These are phyloP conservation scores for Hura crepitans DNA, from an alignment of 441 rosid genomes.

Conservation along the genomic window DNA sequence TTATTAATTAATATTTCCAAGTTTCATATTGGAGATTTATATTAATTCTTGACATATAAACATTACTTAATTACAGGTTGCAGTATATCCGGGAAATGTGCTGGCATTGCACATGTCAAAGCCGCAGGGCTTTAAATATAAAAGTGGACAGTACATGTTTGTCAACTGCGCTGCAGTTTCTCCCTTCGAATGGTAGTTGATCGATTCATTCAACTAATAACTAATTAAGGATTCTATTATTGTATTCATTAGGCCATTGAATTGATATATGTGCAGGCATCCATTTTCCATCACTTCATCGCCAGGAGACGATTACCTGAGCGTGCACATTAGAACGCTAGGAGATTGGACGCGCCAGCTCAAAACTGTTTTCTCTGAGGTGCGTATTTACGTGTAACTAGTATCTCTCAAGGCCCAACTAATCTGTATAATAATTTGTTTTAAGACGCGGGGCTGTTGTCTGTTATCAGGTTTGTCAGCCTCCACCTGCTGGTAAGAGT, in stretches of 20 bases:
- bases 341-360: constrained; percentile 93
- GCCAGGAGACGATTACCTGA: constrained; percentile 77
- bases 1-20: not conserved
- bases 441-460: not conserved
- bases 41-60: not conserved
- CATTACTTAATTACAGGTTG: constrained; percentile 39
- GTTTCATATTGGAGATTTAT: no score
- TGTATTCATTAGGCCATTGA: not conserved
- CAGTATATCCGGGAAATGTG: constrained; percentile 85
- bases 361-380: constrained; percentile 68
- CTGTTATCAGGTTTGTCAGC: constrained; percentile 49
- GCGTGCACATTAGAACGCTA: constrained; percentile 80
- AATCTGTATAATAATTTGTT: no score
- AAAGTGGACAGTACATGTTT: constrained; percentile 94
- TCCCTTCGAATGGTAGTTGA: constrained; percentile 65
- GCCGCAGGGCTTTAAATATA: constrained; percentile 85
- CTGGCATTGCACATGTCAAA: constrained; percentile 78
- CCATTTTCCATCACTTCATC: constrained; percentile 92
- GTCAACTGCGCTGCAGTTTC: constrained; percentile 83
- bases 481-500: constrained; percentile 58
- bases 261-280: constrained; percentile 42
- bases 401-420: no score
- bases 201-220: not conserved
- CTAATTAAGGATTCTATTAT: no score
- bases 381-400: no score